Evolutionary conservation across 2,329 filamentous ascomycete species (phyloP), one percentile per base, ranked within the genome.

Genomic region (Aschersonia sp.): DNA sequence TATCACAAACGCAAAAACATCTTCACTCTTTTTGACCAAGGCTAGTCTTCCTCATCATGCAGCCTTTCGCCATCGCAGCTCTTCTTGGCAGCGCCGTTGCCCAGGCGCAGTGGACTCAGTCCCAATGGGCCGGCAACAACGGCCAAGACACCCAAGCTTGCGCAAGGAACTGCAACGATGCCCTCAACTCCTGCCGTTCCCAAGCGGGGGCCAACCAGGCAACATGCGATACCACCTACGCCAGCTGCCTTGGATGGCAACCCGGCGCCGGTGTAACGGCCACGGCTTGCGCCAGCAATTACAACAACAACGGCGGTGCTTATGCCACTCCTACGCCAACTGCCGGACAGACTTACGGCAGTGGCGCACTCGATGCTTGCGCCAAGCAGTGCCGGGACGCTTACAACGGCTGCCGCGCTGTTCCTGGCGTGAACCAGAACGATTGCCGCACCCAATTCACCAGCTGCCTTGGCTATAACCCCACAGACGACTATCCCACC

Each of bases 391-490:
- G 46, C 42, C 40, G n/a, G 5, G 42, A 32, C 5, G 32, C 37
- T 12, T 4, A 11, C 2, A 30, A 45, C 37, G 10, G 12, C 11
- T 50, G 46, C 35, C 45, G 12, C 11, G 44, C 31, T 6, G 35
- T 5, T 8, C 43, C 47, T 11, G 31, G 39, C 22, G 39, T 43
- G 30, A 39, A 48, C 39, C 43, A 42, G 47, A 6, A 35, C 1
- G n/a, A 6, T 6, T 48, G 47, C 43, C n/a, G 29, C 37, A 32
- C 43, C n/a, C 30, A 48, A n/a, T 45, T 41, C 31, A 41, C 37
- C 43, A 48, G 12, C 12, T 48, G 47, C 43, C 43, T 48, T 6
- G 47, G 47, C n/a, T 48, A 45, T 39, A 42, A 9, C 29, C 43
- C 47, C n/a, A 32, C 30, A 11, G 31, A 11, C 32, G 32, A 22